Conservation (phyloP, 768 basidiomycete species). For the Boletus sp. region DNA sequence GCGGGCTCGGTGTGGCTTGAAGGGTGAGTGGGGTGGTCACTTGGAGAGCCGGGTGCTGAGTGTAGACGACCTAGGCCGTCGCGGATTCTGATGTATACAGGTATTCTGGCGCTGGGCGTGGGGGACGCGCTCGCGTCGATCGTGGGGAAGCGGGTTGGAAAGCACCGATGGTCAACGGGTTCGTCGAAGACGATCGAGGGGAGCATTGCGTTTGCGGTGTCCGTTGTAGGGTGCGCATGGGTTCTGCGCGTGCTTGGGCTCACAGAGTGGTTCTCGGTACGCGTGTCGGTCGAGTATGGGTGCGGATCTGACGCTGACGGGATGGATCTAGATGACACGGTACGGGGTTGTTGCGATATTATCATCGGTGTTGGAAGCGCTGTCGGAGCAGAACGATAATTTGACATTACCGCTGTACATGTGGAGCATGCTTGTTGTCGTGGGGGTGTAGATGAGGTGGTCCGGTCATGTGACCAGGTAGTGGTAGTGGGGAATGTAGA, state of each 20-base stretch:
- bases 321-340: constrained; percentile 50
- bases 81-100: constrained; percentile 67
- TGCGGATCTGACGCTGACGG: constrained; percentile 15
- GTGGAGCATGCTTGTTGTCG: constrained; percentile 82
- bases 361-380: constrained; percentile 78
- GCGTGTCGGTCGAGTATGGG: constrained; percentile 2
- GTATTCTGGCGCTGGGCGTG: constrained; percentile 83
- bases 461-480: constrained; percentile 24
- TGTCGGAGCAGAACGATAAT: constrained; percentile 97
- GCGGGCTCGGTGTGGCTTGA: constrained; percentile 95
- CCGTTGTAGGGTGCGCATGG: constrained; percentile 68
- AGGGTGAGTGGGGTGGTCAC: constrained; percentile 52
- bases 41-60: constrained; percentile 2
- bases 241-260: constrained; percentile 66
- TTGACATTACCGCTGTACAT: constrained; percentile 93
- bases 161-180: constrained; percentile 77
- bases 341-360: constrained; percentile 64
- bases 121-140: constrained; percentile 96
- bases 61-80: constrained; percentile 36
- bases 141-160: constrained; percentile 81
- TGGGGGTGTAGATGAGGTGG: constrained; percentile 27
- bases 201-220: constrained; percentile 72
- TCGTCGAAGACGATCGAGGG: constrained; percentile 92
- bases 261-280: constrained; percentile 76
- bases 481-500: constrained; percentile 20